Conservation (phyloP, 1,284 basidiomycete genomes). For the Gomphus sp. region DNA sequence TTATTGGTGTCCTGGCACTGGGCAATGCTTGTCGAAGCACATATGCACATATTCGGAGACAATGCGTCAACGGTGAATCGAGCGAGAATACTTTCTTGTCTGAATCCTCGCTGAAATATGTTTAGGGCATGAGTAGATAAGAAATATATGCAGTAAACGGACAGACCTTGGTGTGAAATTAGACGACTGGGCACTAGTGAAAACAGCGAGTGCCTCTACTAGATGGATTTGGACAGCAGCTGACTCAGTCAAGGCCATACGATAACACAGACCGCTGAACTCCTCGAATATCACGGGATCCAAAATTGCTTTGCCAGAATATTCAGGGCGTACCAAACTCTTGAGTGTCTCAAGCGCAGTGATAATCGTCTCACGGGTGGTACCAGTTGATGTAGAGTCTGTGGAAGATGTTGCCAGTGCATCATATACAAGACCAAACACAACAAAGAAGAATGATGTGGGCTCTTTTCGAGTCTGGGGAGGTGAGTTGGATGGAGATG, state of each 20-base stretch:
- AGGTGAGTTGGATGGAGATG: constrained; percentile 13
- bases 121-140: too few relatives aligned
- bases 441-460: constrained; percentile 74
- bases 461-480: constrained; percentile 51
- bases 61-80: constrained; percentile 50
- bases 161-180: constrained; percentile 11
- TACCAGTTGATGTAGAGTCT: constrained; percentile 35
- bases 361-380: constrained; percentile 37
- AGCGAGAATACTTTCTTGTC: neutral
- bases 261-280: constrained; percentile 80
- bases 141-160: neutral
- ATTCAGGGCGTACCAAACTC: constrained; percentile 68
- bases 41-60: constrained; percentile 74
- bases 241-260: constrained; percentile 83
- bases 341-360: constrained; percentile 77
- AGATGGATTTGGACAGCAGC: constrained; percentile 68
- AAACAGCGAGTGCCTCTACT: constrained; percentile 60
- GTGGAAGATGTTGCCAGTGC: constrained; percentile 66
- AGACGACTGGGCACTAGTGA: constrained; percentile 48
- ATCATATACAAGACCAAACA: constrained; percentile 93
- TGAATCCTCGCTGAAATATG: constrained; percentile 3
- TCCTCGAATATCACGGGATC: constrained; percentile 85
- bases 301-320: constrained; percentile 73
- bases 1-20: constrained; percentile 40
- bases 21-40: constrained; percentile 66